Evolutionary conservation across 805 yeast species (phyloP).

Genomic region (Kuraishia borneana): DNA sequence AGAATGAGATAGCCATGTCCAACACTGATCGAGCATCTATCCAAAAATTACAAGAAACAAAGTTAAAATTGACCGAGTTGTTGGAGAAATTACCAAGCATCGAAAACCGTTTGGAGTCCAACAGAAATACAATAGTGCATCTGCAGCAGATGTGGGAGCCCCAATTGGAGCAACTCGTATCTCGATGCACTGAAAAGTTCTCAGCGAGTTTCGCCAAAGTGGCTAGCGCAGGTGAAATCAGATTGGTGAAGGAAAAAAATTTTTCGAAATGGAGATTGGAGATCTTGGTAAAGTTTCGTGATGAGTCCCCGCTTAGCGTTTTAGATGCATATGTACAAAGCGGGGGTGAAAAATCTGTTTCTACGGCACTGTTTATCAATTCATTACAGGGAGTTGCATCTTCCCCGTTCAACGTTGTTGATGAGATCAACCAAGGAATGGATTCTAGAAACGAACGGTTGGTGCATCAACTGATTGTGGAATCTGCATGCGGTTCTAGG

Average conservation of each 20-base stretch:
- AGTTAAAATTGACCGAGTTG: slow-evolving; percentile 22
- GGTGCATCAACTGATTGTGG: slow-evolving; percentile 79
- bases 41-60: slow-evolving; percentile 24
- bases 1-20: slow-evolving; percentile 24
- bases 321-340: slow-evolving; percentile 86
- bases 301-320: slow-evolving; percentile 53
- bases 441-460: slow-evolving; percentile 84
- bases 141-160: slow-evolving; percentile 50
- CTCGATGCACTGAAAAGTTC: slow-evolving; percentile 52
- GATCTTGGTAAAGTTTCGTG: slow-evolving; percentile 79
- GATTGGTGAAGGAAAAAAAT: slow-evolving; percentile 36
- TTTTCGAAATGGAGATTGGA: slow-evolving; percentile 75
- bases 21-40: slow-evolving; percentile 15
- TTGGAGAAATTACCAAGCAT: slow-evolving; percentile 27
- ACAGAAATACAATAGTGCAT: slow-evolving; percentile 24
- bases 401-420: slow-evolving; percentile 92
- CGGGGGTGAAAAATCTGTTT: slow-evolving; percentile 96
- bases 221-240: slow-evolving; percentile 82
- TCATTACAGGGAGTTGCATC: slow-evolving; percentile 80
- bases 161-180: slow-evolving; percentile 39
- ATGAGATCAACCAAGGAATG: slow-evolving; percentile 98
- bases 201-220: slow-evolving; percentile 55
- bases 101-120: slow-evolving; percentile 11
- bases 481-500: slow-evolving; percentile 51
- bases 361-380: slow-evolving; percentile 84